Base-by-base conservation (phyloP, 2,329 filamentous ascomycete species). In the Monosporascus sp. region DNA sequence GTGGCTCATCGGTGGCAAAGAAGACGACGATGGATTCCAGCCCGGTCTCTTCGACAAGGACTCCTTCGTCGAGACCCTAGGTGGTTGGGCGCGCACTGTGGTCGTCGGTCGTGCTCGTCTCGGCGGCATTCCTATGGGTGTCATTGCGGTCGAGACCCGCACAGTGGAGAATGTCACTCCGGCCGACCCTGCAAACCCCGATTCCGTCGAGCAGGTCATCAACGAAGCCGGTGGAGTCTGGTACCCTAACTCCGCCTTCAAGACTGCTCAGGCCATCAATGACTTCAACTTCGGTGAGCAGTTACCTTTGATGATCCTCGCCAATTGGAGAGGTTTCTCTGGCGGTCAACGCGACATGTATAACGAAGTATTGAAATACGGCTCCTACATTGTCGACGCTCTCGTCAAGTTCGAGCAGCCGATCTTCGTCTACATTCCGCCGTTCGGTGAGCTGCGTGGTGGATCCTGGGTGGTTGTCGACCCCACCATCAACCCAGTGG, bases 251-350 rank as follows among this genome's bases (percentile, higher is more conserved):
- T 97, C 93, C 11, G 94, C 94, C 24, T 99, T 93, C 86, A 99
- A 99, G 88, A 99, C 94, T 58, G 94, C 94, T 3, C 94, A 99
- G 75, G 94, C 94, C 53, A 96, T 99, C 77, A 91, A 88, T 67
- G 94, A 99, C 79, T 99, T 99, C 84, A 99, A 99, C 84, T 85
- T 96, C 62, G 94, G 94, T 71, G 94, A 99, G 77, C 94, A 99
- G 78, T 81, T 99, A 68, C 94, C 94, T 53, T 79, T 99, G 61
- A 97, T 99, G 91, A 99, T 99, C 70, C 85, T 99, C 60, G 94
- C 94, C 75, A 99, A 99, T 82, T 99, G 94, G 94, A 88, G 94
- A 85, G 94, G 94, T 79, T 99, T 99, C 90, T 99, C 94, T 63
- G 94, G 94, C 79, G 94, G 94, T 60, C 94, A 99, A 77, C 91